Evolutionary conservation across 208 protist species (phyloP), one percentile per base, ranked within the genome.

Genomic region (Wallacemonas collosoma): DNA sequence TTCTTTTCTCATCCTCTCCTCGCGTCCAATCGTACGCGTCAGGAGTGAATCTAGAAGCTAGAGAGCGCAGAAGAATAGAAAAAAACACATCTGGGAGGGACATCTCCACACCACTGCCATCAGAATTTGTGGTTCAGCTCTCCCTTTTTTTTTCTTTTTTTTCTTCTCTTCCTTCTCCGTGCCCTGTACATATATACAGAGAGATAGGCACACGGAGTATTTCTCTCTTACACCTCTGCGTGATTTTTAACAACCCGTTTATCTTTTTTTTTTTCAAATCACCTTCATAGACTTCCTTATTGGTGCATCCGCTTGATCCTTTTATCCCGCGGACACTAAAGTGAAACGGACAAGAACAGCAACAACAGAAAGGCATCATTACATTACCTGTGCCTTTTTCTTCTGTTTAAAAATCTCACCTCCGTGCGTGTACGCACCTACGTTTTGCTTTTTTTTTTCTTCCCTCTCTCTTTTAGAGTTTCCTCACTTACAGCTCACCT

Each of bases 371-470:
- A 26, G 26, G 26, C 26, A 26, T 26, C 26, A 26, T 8, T 9
- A 47, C 5, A 41, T 39, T 51, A 44, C 5, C 41, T 14, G 9
- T 17, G 54, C 43, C 15, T 58, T 62, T 38, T 41, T 1, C 9
- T 41, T 55, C 50, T 71, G 7, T 71, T 71, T 76, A 26, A 62
- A 41, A 58, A 12, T 7, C 51, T 56, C 14, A 17, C 51, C n/a
- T 26, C 9, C 26, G 51, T 56, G 51, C 14, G 5, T 56, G 12
- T n/a, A 56, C 47, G 47, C 47, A 51, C 47, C 47, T 55, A 12
- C 35, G 9, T n/a, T 55, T 71, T n/a, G 43, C 17, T 58, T 63
- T 11, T 63, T n/a, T 72, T 64, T 72, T 72, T 64, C 44, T 72
- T n/a, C 41, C 40, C 39, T 69, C 57, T 39, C 36, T 12, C 17